Base-by-base conservation (phyloP, 768 basidiomycete species). In the Lactarius tabidus region DNA sequence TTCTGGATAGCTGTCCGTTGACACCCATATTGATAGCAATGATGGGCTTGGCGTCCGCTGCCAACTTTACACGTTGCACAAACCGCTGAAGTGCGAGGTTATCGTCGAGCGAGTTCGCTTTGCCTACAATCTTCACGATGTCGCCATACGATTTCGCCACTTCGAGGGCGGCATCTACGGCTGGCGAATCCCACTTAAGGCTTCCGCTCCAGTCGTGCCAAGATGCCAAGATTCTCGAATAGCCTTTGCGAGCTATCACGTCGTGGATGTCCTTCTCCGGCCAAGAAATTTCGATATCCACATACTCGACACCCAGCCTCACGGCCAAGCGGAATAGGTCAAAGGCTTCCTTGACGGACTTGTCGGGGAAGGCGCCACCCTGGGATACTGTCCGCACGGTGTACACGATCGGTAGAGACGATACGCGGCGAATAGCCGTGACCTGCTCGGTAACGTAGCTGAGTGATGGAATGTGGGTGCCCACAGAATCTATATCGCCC, bases 21-120 rank as follows among this genome's bases (percentile, higher is more conserved):
- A 80, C 72, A 20, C 94, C 93, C 88, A 96, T 95, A 77, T 98
- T 98, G 79, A 98, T 89, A 6, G 95, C 93, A 63, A 99, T 86
- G 71, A 98, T 80, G 2, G 95, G 96, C 72, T 93, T 96, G 15
- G 84, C 75, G 17, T 78, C 75, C 1, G 81, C 78, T 33, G 77
- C 74, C 60, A 72, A 73, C 28, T 74, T 77, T 35, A 76, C 77
- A 53, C 80, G 78, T 18, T 80, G 72, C 48, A 86, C 87, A 72
- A 98, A 99, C 12, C 83, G 75, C 60, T 87, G 84, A 61, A 98
- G 80, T 1, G 82, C 78, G 68, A 94, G 83, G 77, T 98, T 98
- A 73, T 95, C 93, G 67, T 84, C 79, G 23, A 93, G 69, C 5
- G 77, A 76, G 61, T 80, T 82, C 12, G 96, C 95, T 71, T 90